Conservation (phyloP, 2,329 filamentous ascomycete genomes). For the Rhytidhysteron rufulum region DNA sequence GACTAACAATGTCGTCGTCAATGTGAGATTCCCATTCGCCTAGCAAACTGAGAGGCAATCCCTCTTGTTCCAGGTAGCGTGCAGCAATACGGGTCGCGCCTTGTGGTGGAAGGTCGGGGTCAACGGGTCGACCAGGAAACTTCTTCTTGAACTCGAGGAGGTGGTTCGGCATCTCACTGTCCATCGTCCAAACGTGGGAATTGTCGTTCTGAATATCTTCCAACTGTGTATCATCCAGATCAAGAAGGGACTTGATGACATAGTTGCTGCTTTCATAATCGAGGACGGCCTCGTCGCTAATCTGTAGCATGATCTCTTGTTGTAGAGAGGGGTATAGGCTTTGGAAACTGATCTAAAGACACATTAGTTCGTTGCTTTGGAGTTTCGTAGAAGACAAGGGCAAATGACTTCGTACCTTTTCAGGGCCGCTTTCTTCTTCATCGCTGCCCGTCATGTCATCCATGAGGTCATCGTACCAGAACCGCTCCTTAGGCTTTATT, state of each 20-base stretch:
- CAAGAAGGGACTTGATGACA: conserved; percentile 11
- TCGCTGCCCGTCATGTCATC: conserved; percentile 1
- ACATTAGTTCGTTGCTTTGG: not conserved
- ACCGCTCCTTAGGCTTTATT: conserved; percentile 3
- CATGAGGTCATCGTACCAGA: conserved; percentile 12
- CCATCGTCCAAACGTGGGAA: not conserved
- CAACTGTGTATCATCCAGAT: conserved; percentile 5
- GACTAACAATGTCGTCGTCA: not conserved
- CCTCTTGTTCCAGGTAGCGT: conserved; percentile 13
- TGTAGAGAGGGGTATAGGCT: conserved; percentile 15
- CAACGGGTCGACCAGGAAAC: conserved; percentile 9
- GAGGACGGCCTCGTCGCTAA: conserved; percentile 7
- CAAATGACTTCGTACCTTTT: not conserved
- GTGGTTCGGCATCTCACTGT: conserved; percentile 10
- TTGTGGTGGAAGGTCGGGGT: conserved; percentile 14
- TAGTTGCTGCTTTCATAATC: conserved; percentile 6
- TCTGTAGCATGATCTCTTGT: conserved; percentile 15
- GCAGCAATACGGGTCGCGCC: conserved; percentile 11
- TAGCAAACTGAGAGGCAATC: conserved; percentile 11
- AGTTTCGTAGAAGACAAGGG: not conserved
- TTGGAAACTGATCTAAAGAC: conserved; percentile 11
- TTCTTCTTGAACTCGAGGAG: conserved; percentile 7
- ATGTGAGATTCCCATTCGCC: not conserved
- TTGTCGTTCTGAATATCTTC: conserved; percentile 10
- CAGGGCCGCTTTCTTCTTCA: conserved; percentile 3